These are phyloP conservation scores for Beauveria scarabaeidicola DNA, from an alignment of 2,329 filamentous ascomycete species.

Conservation along the genomic window DNA sequence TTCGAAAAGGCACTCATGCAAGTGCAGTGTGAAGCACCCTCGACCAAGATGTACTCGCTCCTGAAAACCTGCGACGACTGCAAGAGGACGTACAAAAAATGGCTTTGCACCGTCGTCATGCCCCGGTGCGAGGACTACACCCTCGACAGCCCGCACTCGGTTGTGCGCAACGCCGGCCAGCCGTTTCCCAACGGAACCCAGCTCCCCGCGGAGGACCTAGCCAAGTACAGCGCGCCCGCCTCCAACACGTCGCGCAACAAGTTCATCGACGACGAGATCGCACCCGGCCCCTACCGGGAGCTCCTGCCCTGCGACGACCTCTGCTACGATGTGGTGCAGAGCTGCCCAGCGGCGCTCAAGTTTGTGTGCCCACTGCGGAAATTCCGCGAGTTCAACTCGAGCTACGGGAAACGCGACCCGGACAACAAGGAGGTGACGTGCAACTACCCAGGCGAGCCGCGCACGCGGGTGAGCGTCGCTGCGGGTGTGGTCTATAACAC, in stretches of 20 bases:
- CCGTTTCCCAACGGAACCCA: slow-evolving; percentile 61
- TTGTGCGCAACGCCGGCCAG: slow-evolving; percentile 60
- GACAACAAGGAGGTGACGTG: slow-evolving; percentile 23
- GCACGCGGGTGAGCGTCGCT: slow-evolving; percentile 17
- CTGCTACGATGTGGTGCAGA: slow-evolving; percentile 78
- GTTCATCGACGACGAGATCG: slow-evolving; percentile 61
- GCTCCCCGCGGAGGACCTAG: slow-evolving; percentile 29
- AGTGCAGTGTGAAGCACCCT: slow-evolving; percentile 70
- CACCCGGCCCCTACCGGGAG: slow-evolving; percentile 89
- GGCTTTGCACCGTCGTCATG: slow-evolving; percentile 90
- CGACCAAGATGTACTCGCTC: slow-evolving; percentile 72
- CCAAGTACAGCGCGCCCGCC: slow-evolving; percentile 14
- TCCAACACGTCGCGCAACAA: slow-evolving; percentile 54
- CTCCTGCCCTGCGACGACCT: slow-evolving; percentile 80
- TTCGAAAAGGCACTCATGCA: slow-evolving; percentile 79
- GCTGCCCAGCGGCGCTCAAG: slow-evolving; percentile 66
- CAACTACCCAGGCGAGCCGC: slow-evolving; percentile 30
- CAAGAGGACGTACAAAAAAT: slow-evolving; percentile 73
- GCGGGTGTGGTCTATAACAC: not conserved
- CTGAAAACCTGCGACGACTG: slow-evolving; percentile 70
- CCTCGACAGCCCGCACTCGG: slow-evolving; percentile 35
- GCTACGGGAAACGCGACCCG: slow-evolving; percentile 24
- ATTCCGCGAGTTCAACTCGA: slow-evolving; percentile 25
- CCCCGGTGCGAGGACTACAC: slow-evolving; percentile 85
- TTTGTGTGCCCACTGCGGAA: slow-evolving; percentile 62